phyloP scores from a whole-genome alignment of 306 rosid species.

The Bauhinia variegata region DNA sequence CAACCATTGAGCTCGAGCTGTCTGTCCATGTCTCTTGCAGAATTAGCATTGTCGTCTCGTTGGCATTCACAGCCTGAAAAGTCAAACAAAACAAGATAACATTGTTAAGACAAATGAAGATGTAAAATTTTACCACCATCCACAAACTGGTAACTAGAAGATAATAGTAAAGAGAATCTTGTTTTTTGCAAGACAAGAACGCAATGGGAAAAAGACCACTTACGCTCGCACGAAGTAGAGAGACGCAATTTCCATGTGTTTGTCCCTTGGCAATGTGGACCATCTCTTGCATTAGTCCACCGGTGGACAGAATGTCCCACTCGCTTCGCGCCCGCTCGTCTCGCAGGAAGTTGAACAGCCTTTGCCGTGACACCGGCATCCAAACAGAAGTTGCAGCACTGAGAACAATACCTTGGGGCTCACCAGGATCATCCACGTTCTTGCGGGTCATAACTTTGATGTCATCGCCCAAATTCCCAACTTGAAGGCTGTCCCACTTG shows the following conservation, averaged over 20 bases:
- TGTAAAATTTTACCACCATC: too few relatives aligned
- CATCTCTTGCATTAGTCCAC: slow-evolving; percentile 64
- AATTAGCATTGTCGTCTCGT: slow-evolving; percentile 54
- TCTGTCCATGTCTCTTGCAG: slow-evolving; percentile 85
- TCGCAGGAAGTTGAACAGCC: slow-evolving; percentile 64
- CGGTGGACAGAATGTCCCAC: slow-evolving; percentile 71
- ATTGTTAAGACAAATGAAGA: too few relatives aligned
- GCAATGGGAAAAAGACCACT: slow-evolving; percentile 25
- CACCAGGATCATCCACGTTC: slow-evolving; percentile 55
- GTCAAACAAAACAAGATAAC: not conserved
- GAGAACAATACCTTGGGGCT: slow-evolving; percentile 63
- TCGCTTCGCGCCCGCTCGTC: slow-evolving; percentile 56
- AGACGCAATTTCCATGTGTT: slow-evolving; percentile 60
- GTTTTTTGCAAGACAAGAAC: not conserved
- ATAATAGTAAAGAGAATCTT: too few relatives aligned
- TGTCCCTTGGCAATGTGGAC: slow-evolving; percentile 62
- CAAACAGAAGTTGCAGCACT: slow-evolving; percentile 85
- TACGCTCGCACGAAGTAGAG: slow-evolving; percentile 71
- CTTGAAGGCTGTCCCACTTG: slow-evolving; percentile 61
- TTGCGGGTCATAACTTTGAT: slow-evolving; percentile 64
- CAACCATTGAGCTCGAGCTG: slow-evolving; percentile 63
- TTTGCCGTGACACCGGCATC: slow-evolving; percentile 62
- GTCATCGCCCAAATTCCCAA: slow-evolving; percentile 53
- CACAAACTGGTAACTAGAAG: too few relatives aligned
- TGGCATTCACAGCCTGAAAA: slow-evolving; percentile 50